Evolutionary conservation across 192 early-diverging fungal species (phyloP), one percentile per base, ranked within the genome.

Genomic region (Polychytrium aggregatum): DNA sequence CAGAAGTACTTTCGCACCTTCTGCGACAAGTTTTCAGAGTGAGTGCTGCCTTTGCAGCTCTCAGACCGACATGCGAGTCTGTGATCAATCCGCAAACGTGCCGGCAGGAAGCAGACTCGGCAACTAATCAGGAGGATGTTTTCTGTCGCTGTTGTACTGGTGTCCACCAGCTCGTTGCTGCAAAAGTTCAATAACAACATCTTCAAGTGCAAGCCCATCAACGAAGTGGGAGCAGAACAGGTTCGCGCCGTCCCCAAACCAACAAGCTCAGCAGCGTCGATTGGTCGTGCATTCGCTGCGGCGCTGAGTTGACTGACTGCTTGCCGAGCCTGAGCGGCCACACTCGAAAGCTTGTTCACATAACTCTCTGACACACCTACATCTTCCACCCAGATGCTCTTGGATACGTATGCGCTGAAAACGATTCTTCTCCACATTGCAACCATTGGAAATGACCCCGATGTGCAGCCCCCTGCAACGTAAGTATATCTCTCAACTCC

Each of bases 181-280:
- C 68, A 65, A 0, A 74, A 76, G 33, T 87, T 84, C 54, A 56
- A 80, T 33, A 67, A 59, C 1, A 86, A 79, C 39, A 76, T 98
- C 28, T 77, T 70, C 21, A 63, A 68, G 17, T 92, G 88, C 59
- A 75, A 76, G 43, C 83, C 82, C 2, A 85, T 97, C 6, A 88
- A 87, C 0, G 92, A 94, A 68, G 80, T 92, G 37, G 95, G 92
- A 21, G 92, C 92, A 4, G 95, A 98, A 52, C 95, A 98, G 60
- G 70, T 82, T 55, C 21, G 29, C 30, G 37, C 16, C 30, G 22
- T 18, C 37, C 30, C 21, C 17, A 13, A n/a, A n/a, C n/a, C n/a
- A n/a, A n/a, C n/a, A n/a, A n/a, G n/a, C n/a, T n/a, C n/a, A n/a
- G n/a, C n/a, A n/a, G n/a, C n/a, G n/a, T n/a, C n/a, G n/a, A n/a